A percentile compares a stretch with the other conserved stretches of the same genome.
These are phyloP conservation scores for Manihot esculenta DNA, from an alignment of 441 rosid genomes.

Conservation along the genomic window DNA sequence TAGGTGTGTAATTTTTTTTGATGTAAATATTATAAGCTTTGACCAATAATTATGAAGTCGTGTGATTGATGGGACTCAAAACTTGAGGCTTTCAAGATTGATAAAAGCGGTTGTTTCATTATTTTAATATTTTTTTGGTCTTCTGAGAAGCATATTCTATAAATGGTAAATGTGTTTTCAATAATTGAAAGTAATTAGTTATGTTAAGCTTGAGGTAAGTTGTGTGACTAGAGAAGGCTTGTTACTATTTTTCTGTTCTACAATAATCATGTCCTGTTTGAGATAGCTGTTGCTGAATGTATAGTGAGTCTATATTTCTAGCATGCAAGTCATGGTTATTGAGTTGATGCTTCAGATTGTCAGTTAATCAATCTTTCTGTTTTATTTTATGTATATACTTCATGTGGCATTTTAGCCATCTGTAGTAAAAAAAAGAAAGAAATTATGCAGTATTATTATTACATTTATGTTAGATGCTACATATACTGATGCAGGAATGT, in stretches of 20 bases:
- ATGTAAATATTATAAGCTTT: too few relatives aligned
- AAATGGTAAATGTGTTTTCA: background rate
- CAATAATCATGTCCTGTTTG: background rate
- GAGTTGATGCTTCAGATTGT: background rate
- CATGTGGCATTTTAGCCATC: background rate
- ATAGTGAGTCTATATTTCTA: too few relatives aligned
- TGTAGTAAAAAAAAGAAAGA: background rate
- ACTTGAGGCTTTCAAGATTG: too few relatives aligned
- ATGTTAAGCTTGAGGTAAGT: background rate
- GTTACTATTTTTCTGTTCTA: background rate
- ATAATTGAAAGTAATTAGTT: background rate
- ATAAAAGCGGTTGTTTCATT: too few relatives aligned
- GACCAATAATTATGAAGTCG: too few relatives aligned
- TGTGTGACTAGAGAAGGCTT: background rate
- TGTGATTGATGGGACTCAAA: too few relatives aligned
- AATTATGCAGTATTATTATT: background rate
- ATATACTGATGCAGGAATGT: constrained; percentile 63
- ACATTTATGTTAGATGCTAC: constrained; percentile 4
- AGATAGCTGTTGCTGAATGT: too few relatives aligned
- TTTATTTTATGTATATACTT: background rate
- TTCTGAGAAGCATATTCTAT: background rate
- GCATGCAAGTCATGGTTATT: too few relatives aligned
- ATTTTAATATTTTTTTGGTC: background rate
- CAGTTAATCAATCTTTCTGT: background rate
- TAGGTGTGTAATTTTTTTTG: too few relatives aligned